Evolutionary conservation across 805 yeast species (phyloP), one percentile per base, ranked within the genome.

Genomic region (Saturnispora bothae): DNA sequence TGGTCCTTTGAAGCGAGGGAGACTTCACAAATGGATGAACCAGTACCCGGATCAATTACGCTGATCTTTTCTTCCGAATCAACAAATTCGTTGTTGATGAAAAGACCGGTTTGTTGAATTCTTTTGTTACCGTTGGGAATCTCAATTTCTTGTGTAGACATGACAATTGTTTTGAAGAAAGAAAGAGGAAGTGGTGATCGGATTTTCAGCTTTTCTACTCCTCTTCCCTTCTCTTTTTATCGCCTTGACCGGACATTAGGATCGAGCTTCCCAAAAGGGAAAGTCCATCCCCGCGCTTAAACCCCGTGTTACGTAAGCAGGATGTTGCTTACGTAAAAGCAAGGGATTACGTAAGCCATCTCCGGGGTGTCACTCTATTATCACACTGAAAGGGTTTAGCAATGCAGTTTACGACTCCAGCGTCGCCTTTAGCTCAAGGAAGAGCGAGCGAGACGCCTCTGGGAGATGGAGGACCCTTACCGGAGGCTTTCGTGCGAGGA

Each of bases 1-100:
- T 76, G 79, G 36, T 66, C 65, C 10, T 50, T 64, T 41, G 59
- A 56, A 12, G 78, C 79, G 29, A 67, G 63, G 44, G 71, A 70
- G 19, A 76, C 69, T 16, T 66, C 60, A 18, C 74, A 63, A 43
- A 71, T 68, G 26, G 59, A 64, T 43, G 71, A 60, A 21, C 73
- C 81, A 19, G 71, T 69, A 7, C 76, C 63, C 2, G 83, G 81
- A 46, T 73, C 66, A 38, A 64, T 57, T 22, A 77, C 80, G 45
- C 68, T 68, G 51, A 71, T 65, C 39, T 70, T 72, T 39, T 71
- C 70, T 25, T 62, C 59, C 3, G 60, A 52, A 22, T 49, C 43
- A 40, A 79, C 78, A 52, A 81, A 84, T 59, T 83, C 83, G 61
- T 83, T 83, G 66, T 84, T 80, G 59, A 88, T 84, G 69, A 83